Base-by-base conservation (phyloP, 1,284 basidiomycete genomes). In the Heterobasidion parviporum region DNA sequence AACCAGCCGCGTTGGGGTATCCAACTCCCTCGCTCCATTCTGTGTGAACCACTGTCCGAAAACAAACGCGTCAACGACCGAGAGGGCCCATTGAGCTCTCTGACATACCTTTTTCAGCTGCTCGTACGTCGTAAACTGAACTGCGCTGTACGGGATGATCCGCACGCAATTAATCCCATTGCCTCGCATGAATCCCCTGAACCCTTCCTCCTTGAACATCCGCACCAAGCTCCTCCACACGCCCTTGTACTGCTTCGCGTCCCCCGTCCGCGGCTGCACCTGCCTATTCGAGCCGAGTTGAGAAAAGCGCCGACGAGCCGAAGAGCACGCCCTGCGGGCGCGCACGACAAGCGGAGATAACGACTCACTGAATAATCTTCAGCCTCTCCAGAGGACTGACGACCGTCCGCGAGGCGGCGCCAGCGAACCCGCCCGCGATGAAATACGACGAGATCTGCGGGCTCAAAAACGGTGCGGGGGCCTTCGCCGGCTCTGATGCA, bases 201-300 rank as follows among this genome's bases (percentile, higher is more conserved):
- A 89, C 1, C 94, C 95, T 70, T 98, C 95, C 67, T 96, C 93
- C 62, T 77, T 76, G 89, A 92, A 96, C 87, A 97, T 97, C 56
- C 92, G 81, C 50, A 79, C 75, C 49, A 95, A 77, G 63, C 85
- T 88, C 20, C 81, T 72, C 87, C 88, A 94, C 52, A 95, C 89
- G 32, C 91, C 90, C 62, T 78, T 83, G 70, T 95, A 95, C 61
- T 88, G 85, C 45, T 73, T 70, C 26, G 26, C 26, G 62, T 82
- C 74, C 2, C 82, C 78, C 18, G 76, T 69, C 32, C 71, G 74
- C 18, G 82, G 81, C 59, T 94, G 92, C 2, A 93, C 89, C 73
- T 94, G 93, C 65, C 91, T 93, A 60, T 32, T 26, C 26, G 26
- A 26, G 26, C 26, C 26, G 4, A 26, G 4, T 5, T 26, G 4